Conservation (phyloP, 2,329 filamentous ascomycete genomes). For the Neoscytalidium dimidiatum region DNA sequence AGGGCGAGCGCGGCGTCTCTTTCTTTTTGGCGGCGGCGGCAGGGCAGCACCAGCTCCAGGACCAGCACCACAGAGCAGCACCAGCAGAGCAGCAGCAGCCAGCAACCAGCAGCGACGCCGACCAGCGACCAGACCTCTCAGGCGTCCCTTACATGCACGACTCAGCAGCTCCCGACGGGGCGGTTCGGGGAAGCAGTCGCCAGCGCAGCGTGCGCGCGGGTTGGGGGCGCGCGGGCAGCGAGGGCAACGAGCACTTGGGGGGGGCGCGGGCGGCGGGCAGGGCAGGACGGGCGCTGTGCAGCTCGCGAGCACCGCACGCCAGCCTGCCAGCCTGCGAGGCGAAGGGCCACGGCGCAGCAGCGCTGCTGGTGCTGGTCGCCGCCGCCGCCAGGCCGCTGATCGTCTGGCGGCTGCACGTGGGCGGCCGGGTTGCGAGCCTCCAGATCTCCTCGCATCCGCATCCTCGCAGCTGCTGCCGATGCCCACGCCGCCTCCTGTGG, state of each 20-base stretch:
- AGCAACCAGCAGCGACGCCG: background rate
- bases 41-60: background rate
- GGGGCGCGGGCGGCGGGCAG: background rate
- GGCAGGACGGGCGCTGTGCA: background rate
- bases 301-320: no score
- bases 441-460: slow-evolving; percentile 2
- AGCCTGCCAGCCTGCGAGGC: no score
- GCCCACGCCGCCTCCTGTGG: background rate
- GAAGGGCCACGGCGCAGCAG: background rate
- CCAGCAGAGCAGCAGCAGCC: no score
- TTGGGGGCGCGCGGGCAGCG: slow-evolving; percentile 9
- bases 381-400: background rate
- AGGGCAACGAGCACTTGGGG: background rate
- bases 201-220: slow-evolving; percentile 7
- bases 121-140: slow-evolving; percentile 7
- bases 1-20: background rate
- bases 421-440: slow-evolving; percentile 13
- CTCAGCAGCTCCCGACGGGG: slow-evolving; percentile 2
- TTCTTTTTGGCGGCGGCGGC: slow-evolving; percentile 1
- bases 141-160: slow-evolving; percentile 17
- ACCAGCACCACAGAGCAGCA: no score
- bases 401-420: slow-evolving; percentile 6
- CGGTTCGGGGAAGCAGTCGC: slow-evolving; percentile 10
- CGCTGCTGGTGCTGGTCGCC: background rate
- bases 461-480: background rate